Conservation (phyloP, 345 rosid genomes). For the Excoecaria cochinchinensis region DNA sequence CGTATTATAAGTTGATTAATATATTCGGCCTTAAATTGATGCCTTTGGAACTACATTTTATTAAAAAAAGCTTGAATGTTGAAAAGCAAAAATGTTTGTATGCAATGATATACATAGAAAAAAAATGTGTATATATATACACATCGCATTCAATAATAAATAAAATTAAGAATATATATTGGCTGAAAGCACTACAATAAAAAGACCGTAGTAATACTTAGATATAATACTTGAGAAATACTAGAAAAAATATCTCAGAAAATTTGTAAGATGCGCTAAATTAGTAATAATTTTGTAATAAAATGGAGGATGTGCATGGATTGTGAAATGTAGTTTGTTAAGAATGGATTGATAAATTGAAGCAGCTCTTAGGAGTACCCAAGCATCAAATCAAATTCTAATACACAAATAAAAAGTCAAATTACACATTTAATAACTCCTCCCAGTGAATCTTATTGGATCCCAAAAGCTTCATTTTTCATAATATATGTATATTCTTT, state of each 20-base stretch:
- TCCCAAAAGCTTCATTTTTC: not conserved
- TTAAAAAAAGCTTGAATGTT: no score
- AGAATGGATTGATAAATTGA: slow-evolving; percentile 1
- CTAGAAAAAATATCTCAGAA: not conserved
- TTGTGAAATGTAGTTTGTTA: not conserved
- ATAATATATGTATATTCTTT: not conserved
- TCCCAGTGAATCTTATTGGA: not conserved
- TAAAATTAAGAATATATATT: no score
- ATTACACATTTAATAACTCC: not conserved
- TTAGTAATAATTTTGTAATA: not conserved
- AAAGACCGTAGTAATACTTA: not conserved
- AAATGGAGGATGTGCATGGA: not conserved
- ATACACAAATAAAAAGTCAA: not conserved
- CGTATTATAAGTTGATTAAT: no score
- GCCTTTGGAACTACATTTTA: no score
- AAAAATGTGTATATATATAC: no score
- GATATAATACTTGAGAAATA: not conserved
- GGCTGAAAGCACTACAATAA: not conserved
- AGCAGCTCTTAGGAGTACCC: slow-evolving; percentile 24
- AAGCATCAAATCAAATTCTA: slow-evolving; percentile 27
- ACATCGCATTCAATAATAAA: no score
- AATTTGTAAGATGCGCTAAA: not conserved
- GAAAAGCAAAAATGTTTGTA: no score
- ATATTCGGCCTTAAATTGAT: no score
- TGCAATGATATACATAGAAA: no score